Percentiles rank a stretch among this genome's conserved stretches.
Conservation (phyloP, 148 eudicot species). For the Euryodendron excelsum region DNA sequence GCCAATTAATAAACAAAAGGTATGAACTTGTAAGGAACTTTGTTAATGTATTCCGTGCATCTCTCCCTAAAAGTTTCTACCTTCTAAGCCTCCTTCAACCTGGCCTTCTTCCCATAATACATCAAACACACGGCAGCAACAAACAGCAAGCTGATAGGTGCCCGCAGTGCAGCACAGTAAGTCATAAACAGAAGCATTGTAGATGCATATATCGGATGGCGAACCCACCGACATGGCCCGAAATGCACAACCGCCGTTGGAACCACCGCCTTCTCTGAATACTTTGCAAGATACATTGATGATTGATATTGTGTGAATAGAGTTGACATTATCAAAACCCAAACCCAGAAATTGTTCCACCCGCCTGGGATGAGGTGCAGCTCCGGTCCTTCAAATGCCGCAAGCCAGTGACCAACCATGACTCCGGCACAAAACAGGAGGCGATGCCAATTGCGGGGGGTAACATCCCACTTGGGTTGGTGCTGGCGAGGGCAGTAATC, state of each 20-base stretch:
- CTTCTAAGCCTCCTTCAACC: constrained; percentile 74
- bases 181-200: constrained; percentile 71
- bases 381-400: constrained; percentile 85
- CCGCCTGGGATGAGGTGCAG: constrained; percentile 79
- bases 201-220: constrained; percentile 91
- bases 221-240: constrained; percentile 83
- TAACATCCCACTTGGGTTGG: constrained; percentile 79
- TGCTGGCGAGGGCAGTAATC: constrained; percentile 59
- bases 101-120: constrained; percentile 77
- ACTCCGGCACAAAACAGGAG: constrained; percentile 56
- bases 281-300: constrained; percentile 69
- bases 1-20: constrained; percentile 73
- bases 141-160: constrained; percentile 66
- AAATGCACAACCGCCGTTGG: constrained; percentile 81
- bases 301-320: constrained; percentile 73
- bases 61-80: constrained; percentile 57
- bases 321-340: constrained; percentile 61
- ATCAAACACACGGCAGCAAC: constrained; percentile 52
- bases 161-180: constrained; percentile 67
- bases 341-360: constrained; percentile 64
- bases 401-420: constrained; percentile 71
- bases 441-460: constrained; percentile 43
- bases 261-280: constrained; percentile 78
- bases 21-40: constrained; percentile 77
- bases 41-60: constrained; percentile 57